Evolutionary conservation across 495 filamentous ascomycete species (phyloP), one percentile per base, ranked within the genome.

Genomic region (Lepidopterella palustris): DNA sequence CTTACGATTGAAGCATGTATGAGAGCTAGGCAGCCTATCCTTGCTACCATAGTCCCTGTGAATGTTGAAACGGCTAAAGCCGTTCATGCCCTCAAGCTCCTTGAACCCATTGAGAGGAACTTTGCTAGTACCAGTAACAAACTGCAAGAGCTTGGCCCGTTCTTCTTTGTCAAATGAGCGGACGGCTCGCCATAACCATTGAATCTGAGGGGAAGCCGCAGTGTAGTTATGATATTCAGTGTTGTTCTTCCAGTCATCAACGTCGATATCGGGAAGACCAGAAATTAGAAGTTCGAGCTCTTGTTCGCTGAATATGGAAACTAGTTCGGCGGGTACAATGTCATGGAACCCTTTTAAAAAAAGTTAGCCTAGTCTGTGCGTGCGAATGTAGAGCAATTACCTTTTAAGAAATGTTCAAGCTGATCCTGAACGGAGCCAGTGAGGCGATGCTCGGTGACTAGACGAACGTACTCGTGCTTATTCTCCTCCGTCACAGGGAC

Each of bases 1-100:
- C 90, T 89, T 82, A 97, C 92, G 93, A 72, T 99, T 99, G 77
- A 99, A 99, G 78, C 93, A 99, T 56, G 93, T 99, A 73, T 99
- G 93, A 45, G 90, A 92, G 69, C 88, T 95, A 62, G 93, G 93
- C 55, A 99, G 82, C 56, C 95, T 86, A 70, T 97, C 92, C 75
- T 97, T 97, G 80, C 87, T 95, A 60, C 93, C 93, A 74, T 96
- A 97, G 72, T 97, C 95, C 52, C 93, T 88, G 71, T 99, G 93
- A 65, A 99, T 97, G 74, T 96, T 99, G 85, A 99, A 99, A 62
- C 87, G 84, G 73, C 87, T 95, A 76, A 99, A 87, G 45, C 93
- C 93, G 71, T 99, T 97, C 93, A 99, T 99, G 61, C 93, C 93
- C 75, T 99, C 93, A 23, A 99, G 83, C 73, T 99, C 92, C 76